These are phyloP conservation scores for Fusarium piperis DNA, from an alignment of 2,329 filamentous ascomycete species.

Conservation along the genomic window DNA sequence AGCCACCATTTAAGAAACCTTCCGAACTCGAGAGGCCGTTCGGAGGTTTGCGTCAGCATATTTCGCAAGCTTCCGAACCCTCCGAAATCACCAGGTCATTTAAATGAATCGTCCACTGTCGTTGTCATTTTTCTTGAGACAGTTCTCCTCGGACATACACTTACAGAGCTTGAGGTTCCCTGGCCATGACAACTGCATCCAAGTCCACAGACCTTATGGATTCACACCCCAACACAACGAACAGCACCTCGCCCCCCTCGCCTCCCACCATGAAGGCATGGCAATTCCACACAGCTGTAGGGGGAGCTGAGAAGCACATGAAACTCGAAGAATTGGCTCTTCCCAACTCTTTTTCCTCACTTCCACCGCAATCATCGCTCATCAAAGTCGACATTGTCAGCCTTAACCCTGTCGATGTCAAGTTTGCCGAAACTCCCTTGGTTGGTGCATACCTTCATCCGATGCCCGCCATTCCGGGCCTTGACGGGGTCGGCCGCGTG, in stretches of 20 bases:
- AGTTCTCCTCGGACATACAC: background rate
- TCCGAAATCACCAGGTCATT: background rate
- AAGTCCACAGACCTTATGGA: background rate
- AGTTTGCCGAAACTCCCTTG: background rate
- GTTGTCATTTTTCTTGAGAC: background rate
- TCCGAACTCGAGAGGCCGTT: background rate
- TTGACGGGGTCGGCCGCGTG: background rate
- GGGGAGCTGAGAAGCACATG: background rate
- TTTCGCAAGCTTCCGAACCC: background rate
- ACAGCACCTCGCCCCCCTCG: fast-evolving
- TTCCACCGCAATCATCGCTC: background rate
- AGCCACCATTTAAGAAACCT: background rate
- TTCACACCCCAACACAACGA: background rate
- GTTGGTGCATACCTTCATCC: background rate
- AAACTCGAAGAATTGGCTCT: background rate
- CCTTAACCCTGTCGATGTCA: background rate
- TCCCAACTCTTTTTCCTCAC: background rate
- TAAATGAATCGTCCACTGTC: fast-evolving
- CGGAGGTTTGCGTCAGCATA: background rate
- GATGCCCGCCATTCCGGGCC: background rate
- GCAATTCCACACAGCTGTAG: background rate
- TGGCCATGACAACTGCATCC: background rate
- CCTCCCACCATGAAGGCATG: background rate
- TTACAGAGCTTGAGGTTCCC: background rate
- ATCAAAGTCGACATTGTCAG: background rate